phyloP scores from a whole-genome alignment of 2,329 filamentous ascomycete species.

The Scopulariopsis brevicaulis region DNA sequence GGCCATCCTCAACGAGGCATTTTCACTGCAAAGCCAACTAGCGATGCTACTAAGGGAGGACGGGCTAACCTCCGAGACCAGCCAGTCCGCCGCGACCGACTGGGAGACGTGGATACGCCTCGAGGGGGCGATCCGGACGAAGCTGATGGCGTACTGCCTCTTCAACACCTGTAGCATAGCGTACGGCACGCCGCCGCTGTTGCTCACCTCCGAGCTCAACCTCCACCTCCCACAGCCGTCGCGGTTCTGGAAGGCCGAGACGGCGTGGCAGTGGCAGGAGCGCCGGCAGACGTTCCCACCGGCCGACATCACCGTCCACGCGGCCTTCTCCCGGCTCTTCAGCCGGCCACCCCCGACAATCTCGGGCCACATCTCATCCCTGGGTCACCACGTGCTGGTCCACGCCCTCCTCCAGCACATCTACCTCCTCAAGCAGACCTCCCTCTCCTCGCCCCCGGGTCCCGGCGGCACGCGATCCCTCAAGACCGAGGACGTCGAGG shows the following conservation, averaged over 20 bases:
- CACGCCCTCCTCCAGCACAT: constrained; percentile 64
- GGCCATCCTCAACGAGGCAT: constrained; percentile 45
- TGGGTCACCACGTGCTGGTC: constrained; percentile 62
- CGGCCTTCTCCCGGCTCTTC: constrained; percentile 44
- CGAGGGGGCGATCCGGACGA: constrained; percentile 45
- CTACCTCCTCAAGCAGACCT: constrained; percentile 55
- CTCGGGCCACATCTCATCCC: constrained; percentile 39
- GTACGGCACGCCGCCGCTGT: constrained; percentile 46
- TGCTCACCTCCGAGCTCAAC: constrained; percentile 48
- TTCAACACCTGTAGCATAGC: constrained; percentile 52
- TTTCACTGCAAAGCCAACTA: constrained; percentile 47
- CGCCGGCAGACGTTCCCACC: constrained; percentile 36
- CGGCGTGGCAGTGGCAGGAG: constrained; percentile 49
- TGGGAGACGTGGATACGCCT: constrained; percentile 51
- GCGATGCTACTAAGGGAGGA: constrained; percentile 48
- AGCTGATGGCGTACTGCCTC: constrained; percentile 49
- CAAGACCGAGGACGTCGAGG: constrained; percentile 43
- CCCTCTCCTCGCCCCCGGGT: constrained; percentile 33
- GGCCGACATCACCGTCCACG: constrained; percentile 42
- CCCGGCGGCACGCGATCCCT: constrained; percentile 39
- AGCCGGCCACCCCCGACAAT: constrained; percentile 36
- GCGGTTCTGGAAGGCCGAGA: constrained; percentile 45
- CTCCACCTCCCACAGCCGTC: constrained; percentile 42
- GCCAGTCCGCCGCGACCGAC: constrained; percentile 30
- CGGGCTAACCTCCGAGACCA: constrained; percentile 36